A percentile compares a stretch with the other conserved stretches of the same genome.
Evolutionary conservation across 2,329 filamentous ascomycete genomes (phyloP).

Genomic region (Tolypocladium amazonense): DNA sequence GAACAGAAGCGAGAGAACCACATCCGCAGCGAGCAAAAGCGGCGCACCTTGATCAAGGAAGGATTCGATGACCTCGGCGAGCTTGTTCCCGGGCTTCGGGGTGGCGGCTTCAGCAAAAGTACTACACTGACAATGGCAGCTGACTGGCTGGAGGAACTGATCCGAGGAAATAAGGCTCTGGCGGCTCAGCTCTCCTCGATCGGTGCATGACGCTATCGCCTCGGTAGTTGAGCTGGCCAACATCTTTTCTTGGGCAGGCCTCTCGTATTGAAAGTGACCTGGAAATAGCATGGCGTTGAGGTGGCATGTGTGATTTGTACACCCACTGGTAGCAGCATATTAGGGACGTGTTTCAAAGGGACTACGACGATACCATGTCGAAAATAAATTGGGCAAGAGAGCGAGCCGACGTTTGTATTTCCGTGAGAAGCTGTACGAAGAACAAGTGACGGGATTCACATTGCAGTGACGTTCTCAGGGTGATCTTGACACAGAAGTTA

Average conservation of each 20-base stretch:
- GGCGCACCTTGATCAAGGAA: conserved; percentile 69
- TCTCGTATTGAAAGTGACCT: background rate
- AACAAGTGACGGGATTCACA: background rate
- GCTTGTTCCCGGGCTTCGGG: conserved; percentile 64
- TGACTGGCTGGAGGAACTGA: conserved; percentile 65
- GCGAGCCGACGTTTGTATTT: background rate
- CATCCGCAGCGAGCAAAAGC: conserved; percentile 79
- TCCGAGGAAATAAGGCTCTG: conserved; percentile 56
- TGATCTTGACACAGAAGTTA: background rate
- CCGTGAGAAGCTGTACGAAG: background rate
- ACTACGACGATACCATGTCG: background rate
- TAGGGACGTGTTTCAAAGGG: background rate
- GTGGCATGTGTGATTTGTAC: background rate
- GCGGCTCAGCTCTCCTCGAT: conserved; percentile 37
- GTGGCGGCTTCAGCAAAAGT: conserved; percentile 74
- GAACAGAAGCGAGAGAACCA: conserved; percentile 80
- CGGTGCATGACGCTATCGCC: conserved; percentile 7
- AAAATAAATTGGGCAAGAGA: background rate
- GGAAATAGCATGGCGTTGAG: background rate
- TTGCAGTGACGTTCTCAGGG: background rate
- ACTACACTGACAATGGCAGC: conserved; percentile 65
- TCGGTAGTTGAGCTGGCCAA: background rate
- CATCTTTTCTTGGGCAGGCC: background rate
- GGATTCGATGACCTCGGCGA: conserved; percentile 73
- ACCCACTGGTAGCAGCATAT: background rate